Conservation (phyloP, 495 filamentous ascomycete species). For the Penicillium herquei region DNA sequence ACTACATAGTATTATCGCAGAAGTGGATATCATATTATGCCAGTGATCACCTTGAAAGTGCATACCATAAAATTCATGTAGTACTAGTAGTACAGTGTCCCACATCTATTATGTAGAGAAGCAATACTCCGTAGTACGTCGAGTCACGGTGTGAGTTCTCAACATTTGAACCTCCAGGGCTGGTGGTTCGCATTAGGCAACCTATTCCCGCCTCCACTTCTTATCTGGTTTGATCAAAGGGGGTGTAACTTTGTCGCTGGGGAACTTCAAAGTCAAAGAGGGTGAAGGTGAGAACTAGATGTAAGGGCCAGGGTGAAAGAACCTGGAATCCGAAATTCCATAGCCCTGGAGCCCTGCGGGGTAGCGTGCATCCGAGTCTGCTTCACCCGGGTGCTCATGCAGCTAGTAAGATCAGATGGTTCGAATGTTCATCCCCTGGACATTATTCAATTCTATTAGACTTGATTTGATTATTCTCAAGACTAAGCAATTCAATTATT, state of each 20-base stretch:
- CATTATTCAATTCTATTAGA: too few species aligned
- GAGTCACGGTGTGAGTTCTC: too few species aligned
- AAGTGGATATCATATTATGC: not conserved
- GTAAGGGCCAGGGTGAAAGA: not conserved
- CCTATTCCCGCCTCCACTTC: not conserved
- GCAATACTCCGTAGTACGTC: too few species aligned
- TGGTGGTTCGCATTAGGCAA: constrained; percentile 3
- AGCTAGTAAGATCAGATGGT: too few species aligned
- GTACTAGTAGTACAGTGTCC: not conserved
- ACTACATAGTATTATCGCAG: not conserved
- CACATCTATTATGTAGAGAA: not conserved
- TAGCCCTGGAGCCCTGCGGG: not conserved
- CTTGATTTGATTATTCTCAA: not conserved
- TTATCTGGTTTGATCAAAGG: not conserved
- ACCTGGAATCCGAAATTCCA: not conserved
- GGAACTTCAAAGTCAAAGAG: not conserved
- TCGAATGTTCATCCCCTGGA: too few species aligned
- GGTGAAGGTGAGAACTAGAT: not conserved
- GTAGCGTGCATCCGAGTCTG: not conserved
- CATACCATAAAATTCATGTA: too few species aligned
- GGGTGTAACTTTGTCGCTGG: not conserved
- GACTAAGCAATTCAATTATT: not conserved
- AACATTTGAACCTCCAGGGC: not conserved
- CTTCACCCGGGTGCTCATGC: not conserved
- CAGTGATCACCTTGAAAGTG: not conserved